Evolutionary conservation across 75 land plant species (phyloP).

Genomic region (Pinus tabuliformis): DNA sequence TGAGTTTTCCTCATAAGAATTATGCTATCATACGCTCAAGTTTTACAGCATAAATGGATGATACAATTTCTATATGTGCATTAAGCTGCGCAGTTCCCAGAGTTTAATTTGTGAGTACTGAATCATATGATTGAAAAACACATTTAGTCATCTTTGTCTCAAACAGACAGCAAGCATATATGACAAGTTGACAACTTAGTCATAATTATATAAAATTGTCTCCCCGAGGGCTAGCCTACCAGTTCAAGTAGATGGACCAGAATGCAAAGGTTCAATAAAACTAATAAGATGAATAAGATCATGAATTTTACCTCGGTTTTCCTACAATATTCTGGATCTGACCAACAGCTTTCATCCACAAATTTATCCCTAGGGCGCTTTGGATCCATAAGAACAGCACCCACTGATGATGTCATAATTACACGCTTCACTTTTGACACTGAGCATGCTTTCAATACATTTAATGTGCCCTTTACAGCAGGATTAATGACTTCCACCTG

Average conservation of each 20-base stretch:
- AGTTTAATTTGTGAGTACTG: too few species aligned
- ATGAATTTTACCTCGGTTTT: slow-evolving; percentile 34
- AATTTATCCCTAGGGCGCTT: slow-evolving; percentile 32
- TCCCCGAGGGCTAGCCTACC: neutral
- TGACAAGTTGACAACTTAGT: too few species aligned
- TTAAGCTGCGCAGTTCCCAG: neutral
- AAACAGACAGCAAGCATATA: neutral
- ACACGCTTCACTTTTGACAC: slow-evolving; percentile 59
- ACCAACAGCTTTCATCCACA: slow-evolving; percentile 77
- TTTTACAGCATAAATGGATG: neutral
- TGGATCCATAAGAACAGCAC: slow-evolving; percentile 47
- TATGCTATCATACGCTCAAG: neutral
- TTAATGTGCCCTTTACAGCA: slow-evolving; percentile 73
- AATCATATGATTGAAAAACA: neutral
- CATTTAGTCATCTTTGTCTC: neutral
- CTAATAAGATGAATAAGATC: neutral
- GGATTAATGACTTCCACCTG: slow-evolving; percentile 73
- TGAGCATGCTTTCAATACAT: slow-evolving; percentile 71
- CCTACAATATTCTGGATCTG: slow-evolving; percentile 54
- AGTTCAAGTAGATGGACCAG: neutral
- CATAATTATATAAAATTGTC: too few species aligned
- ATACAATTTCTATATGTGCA: neutral
- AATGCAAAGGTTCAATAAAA: neutral
- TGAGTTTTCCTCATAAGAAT: neutral
- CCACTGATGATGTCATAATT: slow-evolving; percentile 64